Evolutionary conservation across 257 asterid genomes (phyloP), one percentile per base, ranked within the genome.

Genomic region (Buddleja alternifolia): DNA sequence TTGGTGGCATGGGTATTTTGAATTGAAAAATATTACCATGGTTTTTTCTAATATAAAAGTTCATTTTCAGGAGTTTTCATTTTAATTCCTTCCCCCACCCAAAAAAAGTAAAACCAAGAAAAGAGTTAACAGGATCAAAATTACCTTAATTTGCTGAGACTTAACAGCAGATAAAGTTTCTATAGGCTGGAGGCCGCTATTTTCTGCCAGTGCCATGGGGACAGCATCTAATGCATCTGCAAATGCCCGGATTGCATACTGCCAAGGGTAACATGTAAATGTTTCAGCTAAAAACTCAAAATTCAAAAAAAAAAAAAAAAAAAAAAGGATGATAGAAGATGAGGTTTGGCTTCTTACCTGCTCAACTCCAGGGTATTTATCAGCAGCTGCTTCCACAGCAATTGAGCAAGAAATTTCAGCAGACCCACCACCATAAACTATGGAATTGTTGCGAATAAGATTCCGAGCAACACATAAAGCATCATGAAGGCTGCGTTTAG

Each of bases 131-230:
- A 39, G 7, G 34, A 10, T 16, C 4, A 10, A 37, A n/a, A 15
- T 48, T 77, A 87, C 98, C 93, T 92, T 87, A 63, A 93, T 88
- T 85, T 93, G 98, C 88, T 93, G 94, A 58, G 96, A 73, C 71
- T 88, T 90, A 54, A 90, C 96, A 60, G 90, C 94, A 29, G 98
- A 86, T 71, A 93, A 80, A 66, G 98, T 93, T 75, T 93, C 98
- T 4, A 93, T 93, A 46, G 97, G 96, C 77, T 87, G 92, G 70
- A 90, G 89, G 32, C 97, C 98, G 62, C 98, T 90, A 67, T 93
- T 93, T 80, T 93, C 98, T 1, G 98, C 97, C 46, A 93, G 95
- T 9, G 99, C 99, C 99, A 93, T 93, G 12, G 99, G 99, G 51
- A 90, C 75, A 67, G 99, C 80, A 73, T 93, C 97, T 77, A 93